Percentiles rank a stretch among this genome's conserved stretches.
These are phyloP conservation scores for Magnaporthiopsis poae DNA, from an alignment of 2,329 filamentous ascomycete genomes.

Conservation along the genomic window DNA sequence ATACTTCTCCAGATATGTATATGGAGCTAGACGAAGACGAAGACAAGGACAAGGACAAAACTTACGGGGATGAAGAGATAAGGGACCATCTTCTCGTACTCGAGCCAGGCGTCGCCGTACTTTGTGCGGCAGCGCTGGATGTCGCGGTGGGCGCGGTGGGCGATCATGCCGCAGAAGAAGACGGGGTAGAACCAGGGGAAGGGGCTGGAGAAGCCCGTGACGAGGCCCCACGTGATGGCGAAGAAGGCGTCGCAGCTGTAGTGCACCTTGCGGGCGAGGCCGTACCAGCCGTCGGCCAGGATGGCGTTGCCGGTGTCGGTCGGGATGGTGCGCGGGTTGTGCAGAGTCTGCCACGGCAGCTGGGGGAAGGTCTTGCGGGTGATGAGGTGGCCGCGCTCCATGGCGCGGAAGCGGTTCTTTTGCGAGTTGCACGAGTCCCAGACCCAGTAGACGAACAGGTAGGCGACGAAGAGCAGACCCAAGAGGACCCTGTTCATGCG, in stretches of 20 bases:
- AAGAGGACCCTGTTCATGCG: constrained; percentile 55
- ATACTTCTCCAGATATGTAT: no score
- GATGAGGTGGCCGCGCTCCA: constrained; percentile 54
- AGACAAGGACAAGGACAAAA: background rate
- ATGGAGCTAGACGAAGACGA: no score
- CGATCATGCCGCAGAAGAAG: constrained; percentile 75
- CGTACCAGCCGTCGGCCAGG: constrained; percentile 69
- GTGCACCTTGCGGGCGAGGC: constrained; percentile 64
- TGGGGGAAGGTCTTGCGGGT: constrained; percentile 68
- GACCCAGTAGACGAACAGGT: constrained; percentile 70
- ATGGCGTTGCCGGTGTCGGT: constrained; percentile 61
- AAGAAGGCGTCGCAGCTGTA: constrained; percentile 76
- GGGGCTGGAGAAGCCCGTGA: constrained; percentile 67
- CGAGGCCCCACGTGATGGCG: constrained; percentile 66
- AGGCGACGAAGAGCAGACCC: constrained; percentile 49
- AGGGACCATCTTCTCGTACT: constrained; percentile 18
- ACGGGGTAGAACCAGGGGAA: constrained; percentile 87
- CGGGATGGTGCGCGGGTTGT: constrained; percentile 62
- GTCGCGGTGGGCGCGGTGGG: constrained; percentile 67
- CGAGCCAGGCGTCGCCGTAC: constrained; percentile 43
- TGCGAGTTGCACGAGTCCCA: constrained; percentile 78
- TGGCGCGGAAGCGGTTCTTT: constrained; percentile 71
- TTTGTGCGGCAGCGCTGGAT: constrained; percentile 67
- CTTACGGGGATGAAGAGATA: constrained; percentile 38
- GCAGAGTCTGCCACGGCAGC: constrained; percentile 64